Evolutionary conservation across 306 rosid genomes (phyloP).

Genomic region (Castanea mollissima): DNA sequence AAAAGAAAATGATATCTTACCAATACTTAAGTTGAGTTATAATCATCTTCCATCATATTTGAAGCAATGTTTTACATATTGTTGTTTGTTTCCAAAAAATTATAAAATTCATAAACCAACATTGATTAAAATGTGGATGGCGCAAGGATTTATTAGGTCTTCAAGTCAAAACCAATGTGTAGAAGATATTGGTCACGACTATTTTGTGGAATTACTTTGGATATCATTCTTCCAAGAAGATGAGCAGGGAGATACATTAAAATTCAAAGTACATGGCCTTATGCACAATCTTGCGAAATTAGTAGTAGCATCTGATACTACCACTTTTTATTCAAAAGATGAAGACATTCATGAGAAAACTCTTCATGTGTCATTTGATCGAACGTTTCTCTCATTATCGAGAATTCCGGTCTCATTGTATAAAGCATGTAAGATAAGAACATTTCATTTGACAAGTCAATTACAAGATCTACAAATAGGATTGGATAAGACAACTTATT

Average conservation of each 20-base stretch:
- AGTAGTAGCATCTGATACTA: not conserved
- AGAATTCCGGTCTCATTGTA: not conserved
- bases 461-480: not conserved
- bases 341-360: not conserved
- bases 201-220: not conserved
- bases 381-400: not conserved
- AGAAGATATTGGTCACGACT: slow-evolving; percentile 7
- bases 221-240: not conserved
- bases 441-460: not conserved
- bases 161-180: not conserved
- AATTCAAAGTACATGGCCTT: slow-evolving; percentile 5
- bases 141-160: slow-evolving; percentile 4
- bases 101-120: not conserved
- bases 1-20: not conserved
- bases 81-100: slow-evolving; percentile 14
- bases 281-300: not conserved
- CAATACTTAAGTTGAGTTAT: not conserved
- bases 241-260: not conserved
- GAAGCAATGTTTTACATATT: slow-evolving; percentile 11
- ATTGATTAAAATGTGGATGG: slow-evolving; percentile 18
- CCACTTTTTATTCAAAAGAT: too few relatives aligned
- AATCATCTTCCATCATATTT: not conserved
- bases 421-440: not conserved
- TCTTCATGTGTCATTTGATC: slow-evolving; percentile 6
- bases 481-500: not conserved